A percentile compares a stretch with the other conserved stretches of the same genome.
Conservation (phyloP, 164 flowering plant genomes). For the Magnolia officinalis region DNA sequence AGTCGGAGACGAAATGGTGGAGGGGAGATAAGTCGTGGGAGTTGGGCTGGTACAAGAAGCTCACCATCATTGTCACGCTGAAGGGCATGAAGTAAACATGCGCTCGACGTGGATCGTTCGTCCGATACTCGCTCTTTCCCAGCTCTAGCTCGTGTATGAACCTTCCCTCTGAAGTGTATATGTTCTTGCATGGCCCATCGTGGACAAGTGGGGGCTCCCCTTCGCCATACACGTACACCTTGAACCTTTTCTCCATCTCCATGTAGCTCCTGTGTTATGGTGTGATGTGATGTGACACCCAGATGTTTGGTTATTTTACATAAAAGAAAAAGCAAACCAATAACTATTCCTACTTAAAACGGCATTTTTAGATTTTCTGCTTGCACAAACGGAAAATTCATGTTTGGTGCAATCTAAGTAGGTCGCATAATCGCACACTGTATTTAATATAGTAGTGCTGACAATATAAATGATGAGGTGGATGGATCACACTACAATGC, state of each 20-base stretch:
- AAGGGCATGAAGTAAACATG: constrained; percentile 23
- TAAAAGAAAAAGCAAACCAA: too few species aligned
- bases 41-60: constrained; percentile 15
- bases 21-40: constrained; percentile 13
- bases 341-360: too few species aligned
- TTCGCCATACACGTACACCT: constrained; percentile 20
- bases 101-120: constrained; percentile 8
- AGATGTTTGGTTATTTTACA: too few species aligned
- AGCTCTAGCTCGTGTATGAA: constrained; percentile 21
- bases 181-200: constrained; percentile 24
- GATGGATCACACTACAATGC: too few species aligned
- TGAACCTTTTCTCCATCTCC: constrained; percentile 23
- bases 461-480: too few species aligned
- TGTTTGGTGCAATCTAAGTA: too few species aligned
- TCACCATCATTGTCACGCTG: constrained; percentile 16
- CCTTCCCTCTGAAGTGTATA: constrained; percentile 21
- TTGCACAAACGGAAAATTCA: too few species aligned
- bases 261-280: constrained; percentile 11
- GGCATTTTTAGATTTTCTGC: too few species aligned
- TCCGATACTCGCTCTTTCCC: constrained; percentile 10
- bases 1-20: constrained; percentile 10
- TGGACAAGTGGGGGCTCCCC: constrained; percentile 23
- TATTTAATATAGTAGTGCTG: too few species aligned
- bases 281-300: too few species aligned
- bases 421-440: too few species aligned